Percentiles rank a stretch among this genome's conserved stretches.
Evolutionary conservation across 164 flowering plant genomes (phyloP).

Genomic region (Aristolochia fimbriata): DNA sequence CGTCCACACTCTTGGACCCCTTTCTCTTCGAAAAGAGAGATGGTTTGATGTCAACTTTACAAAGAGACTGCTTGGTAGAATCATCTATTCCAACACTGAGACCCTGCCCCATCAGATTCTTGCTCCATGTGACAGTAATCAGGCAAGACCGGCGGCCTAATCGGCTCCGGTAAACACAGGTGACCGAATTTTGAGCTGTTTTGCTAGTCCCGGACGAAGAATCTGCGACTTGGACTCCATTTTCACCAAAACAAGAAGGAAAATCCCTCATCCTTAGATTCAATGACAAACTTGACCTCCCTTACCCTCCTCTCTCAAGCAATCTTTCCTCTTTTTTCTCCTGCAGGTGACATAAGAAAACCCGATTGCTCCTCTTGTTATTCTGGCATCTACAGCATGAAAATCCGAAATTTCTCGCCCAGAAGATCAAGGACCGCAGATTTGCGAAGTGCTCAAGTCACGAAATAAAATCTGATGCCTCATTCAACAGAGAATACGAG

Average conservation of each 20-base stretch:
- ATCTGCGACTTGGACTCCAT: conserved; percentile 41
- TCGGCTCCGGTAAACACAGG: conserved; percentile 25
- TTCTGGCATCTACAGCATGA: background rate
- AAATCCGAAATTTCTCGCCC: background rate
- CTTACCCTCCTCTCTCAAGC: background rate
- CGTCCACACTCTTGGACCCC: conserved; percentile 24
- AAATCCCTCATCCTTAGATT: conserved; percentile 29
- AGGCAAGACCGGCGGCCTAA: conserved; percentile 20
- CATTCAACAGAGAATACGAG: conserved; percentile 6
- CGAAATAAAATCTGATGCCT: conserved; percentile 1
- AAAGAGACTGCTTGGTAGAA: conserved; percentile 20
- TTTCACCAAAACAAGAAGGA: conserved; percentile 43
- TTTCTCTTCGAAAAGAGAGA: conserved; percentile 36
- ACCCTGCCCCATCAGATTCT: conserved; percentile 34
- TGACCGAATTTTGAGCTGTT: conserved; percentile 32
- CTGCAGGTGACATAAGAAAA: background rate
- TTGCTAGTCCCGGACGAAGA: conserved; percentile 20
- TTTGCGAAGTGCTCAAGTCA: background rate
- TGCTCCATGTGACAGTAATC: conserved; percentile 35
- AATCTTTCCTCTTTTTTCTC: conserved; percentile 2
- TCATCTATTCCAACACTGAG: conserved; percentile 26
- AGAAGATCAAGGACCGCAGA: conserved; percentile 1
- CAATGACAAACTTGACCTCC: background rate
- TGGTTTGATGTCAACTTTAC: conserved; percentile 34
- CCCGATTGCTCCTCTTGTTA: background rate